These are phyloP conservation scores for Nepenthes gracilis DNA, from an alignment of 148 eudicot species.

Conservation along the genomic window DNA sequence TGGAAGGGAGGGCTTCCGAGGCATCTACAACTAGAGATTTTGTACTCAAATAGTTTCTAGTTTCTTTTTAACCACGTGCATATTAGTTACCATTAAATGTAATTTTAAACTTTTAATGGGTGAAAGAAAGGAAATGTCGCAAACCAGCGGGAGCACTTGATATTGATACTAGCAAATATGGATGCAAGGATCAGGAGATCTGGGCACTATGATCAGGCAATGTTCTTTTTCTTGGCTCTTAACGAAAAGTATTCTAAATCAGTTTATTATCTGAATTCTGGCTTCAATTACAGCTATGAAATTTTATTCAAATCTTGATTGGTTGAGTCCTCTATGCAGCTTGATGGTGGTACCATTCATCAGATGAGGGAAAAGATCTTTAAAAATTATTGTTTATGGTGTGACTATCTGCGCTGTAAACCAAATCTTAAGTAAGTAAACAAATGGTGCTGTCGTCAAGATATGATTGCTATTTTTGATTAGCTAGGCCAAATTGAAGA, in stretches of 20 bases:
- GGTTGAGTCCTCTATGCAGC: slow-evolving; percentile 36
- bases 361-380: slow-evolving; percentile 57
- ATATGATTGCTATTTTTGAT: neutral
- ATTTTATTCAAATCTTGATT: neutral
- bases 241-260: neutral
- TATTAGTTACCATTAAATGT: too few species aligned
- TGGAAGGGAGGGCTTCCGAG: too few species aligned
- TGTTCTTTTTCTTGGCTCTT: neutral
- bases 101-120: neutral
- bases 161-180: slow-evolving; percentile 88
- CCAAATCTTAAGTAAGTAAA: slow-evolving; percentile 57
- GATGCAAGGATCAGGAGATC: slow-evolving; percentile 49
- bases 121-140: slow-evolving; percentile 93
- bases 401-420: slow-evolving; percentile 71
- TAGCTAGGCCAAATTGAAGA: neutral
- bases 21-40: too few species aligned
- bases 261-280: neutral
- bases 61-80: too few species aligned
- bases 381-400: slow-evolving; percentile 76
- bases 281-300: neutral
- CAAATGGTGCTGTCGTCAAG: neutral
- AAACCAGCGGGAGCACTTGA: slow-evolving; percentile 96
- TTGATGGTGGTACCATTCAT: slow-evolving; percentile 44
- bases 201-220: slow-evolving; percentile 33
- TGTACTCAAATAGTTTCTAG: too few species aligned